A percentile compares a stretch with the other conserved stretches of the same genome.
Evolutionary conservation across 2,329 filamentous ascomycete genomes (phyloP).

Genomic region (Hypomyces rosellus): DNA sequence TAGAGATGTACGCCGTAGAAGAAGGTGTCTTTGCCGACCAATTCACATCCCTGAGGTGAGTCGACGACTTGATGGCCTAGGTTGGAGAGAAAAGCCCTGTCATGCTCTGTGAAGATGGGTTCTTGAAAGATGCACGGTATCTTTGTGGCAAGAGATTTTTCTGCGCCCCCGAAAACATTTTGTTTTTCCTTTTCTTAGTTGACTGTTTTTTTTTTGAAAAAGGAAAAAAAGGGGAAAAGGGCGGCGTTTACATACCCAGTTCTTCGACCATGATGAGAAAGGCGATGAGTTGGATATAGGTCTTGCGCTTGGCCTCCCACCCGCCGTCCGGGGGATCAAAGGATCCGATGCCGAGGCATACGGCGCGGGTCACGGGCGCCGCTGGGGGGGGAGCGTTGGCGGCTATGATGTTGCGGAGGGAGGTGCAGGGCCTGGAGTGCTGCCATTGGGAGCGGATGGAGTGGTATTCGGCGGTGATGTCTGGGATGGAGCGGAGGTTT

Average conservation of each 20-base stretch:
- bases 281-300: constrained; percentile 47
- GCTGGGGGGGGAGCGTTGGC: constrained; percentile 14
- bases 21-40: constrained; percentile 43
- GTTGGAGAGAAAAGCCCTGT: constrained; percentile 45
- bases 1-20: constrained; percentile 60
- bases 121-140: constrained; percentile 50
- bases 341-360: constrained; percentile 50
- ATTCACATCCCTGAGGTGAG: constrained; percentile 46
- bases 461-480: constrained; percentile 25
- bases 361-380: constrained; percentile 25
- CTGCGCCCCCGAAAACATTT: too few relatives aligned
- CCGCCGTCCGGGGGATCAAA: constrained; percentile 46
- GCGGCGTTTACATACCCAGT: constrained; percentile 33
- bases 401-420: constrained; percentile 29
- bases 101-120: constrained; percentile 42
- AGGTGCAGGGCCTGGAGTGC: constrained; percentile 19
- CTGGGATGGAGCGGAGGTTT: constrained; percentile 17
- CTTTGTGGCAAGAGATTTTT: not conserved
- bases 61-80: constrained; percentile 48
- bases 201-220: too few relatives aligned
- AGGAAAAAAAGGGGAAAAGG: too few relatives aligned
- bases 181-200: too few relatives aligned
- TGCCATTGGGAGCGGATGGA: constrained; percentile 23
- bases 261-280: constrained; percentile 42
- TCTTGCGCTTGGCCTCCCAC: constrained; percentile 38